These are phyloP conservation scores for Penicillium cosmopolitanum DNA, from an alignment of 495 filamentous ascomycete genomes.

Conservation along the genomic window DNA sequence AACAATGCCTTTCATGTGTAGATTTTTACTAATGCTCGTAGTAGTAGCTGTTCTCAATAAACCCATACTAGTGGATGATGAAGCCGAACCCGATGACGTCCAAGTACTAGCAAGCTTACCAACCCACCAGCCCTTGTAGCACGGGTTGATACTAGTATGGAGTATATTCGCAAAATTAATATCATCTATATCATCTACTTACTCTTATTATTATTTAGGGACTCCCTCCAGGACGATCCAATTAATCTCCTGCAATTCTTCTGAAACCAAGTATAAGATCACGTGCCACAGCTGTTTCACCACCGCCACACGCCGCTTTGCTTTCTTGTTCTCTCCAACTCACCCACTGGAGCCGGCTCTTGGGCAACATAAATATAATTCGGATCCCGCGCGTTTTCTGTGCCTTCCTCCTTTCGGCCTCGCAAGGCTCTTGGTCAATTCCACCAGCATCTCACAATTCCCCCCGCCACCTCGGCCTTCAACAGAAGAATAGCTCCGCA, in stretches of 20 bases:
- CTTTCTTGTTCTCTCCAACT: constrained; percentile 9
- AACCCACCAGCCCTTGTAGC: too few species aligned
- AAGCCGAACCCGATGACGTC: too few species aligned
- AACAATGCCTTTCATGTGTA: not conserved
- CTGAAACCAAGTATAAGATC: constrained; percentile 19
- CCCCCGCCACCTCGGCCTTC: constrained; percentile 6
- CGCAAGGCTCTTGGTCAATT: not conserved
- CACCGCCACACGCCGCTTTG: constrained; percentile 3
- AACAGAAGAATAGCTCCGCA: constrained; percentile 24
- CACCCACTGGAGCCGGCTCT: constrained; percentile 29
- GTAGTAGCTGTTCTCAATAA: too few species aligned
- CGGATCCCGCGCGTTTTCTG: not conserved
- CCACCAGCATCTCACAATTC: not conserved
- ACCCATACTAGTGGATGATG: too few species aligned
- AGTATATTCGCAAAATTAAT: too few species aligned
- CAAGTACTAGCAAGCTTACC: too few species aligned
- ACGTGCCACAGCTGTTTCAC: constrained; percentile 25
- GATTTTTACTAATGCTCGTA: not conserved
- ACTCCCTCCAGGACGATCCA: too few species aligned
- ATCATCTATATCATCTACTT: too few species aligned
- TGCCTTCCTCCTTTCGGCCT: not conserved
- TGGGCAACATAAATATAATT: constrained; percentile 14
- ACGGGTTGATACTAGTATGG: too few species aligned
- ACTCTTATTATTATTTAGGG: too few species aligned
- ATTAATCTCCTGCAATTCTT: constrained; percentile 10